Conservation (phyloP, 768 basidiomycete genomes). For the Suillus fuscotomentosus region DNA sequence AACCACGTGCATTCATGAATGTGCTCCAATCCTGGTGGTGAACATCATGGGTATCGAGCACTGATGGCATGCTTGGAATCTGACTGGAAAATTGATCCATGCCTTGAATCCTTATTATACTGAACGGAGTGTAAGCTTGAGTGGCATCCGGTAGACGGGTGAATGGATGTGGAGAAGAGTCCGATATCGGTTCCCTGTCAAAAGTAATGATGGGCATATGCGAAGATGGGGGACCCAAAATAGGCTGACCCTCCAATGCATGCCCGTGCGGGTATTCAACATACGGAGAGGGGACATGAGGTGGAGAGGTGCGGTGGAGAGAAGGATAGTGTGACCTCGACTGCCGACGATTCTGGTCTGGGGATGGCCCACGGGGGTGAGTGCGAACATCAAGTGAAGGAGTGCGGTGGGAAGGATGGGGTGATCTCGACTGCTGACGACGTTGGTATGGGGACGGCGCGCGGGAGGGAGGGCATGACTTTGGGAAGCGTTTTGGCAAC, state of each 20-base stretch:
- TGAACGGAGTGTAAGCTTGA: slow-evolving; percentile 67
- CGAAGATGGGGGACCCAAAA: slow-evolving; percentile 27
- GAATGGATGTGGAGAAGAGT: slow-evolving; percentile 69
- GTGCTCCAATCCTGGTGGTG: slow-evolving; percentile 77
- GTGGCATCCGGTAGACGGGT: slow-evolving; percentile 66
- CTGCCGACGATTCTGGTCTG: slow-evolving; percentile 14
- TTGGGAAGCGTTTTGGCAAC: slow-evolving; percentile 19
- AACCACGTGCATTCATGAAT: slow-evolving; percentile 61
- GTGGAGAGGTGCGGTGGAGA: slow-evolving; percentile 13
- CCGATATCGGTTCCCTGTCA: slow-evolving; percentile 35
- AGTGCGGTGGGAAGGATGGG: slow-evolving; percentile 5
- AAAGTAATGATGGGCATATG: slow-evolving; percentile 20
- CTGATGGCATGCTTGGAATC: slow-evolving; percentile 69
- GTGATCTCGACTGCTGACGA: neutral
- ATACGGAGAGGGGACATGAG: slow-evolving; percentile 20
- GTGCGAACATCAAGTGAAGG: slow-evolving; percentile 13
- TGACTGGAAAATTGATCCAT: slow-evolving; percentile 72
- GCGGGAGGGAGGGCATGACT: slow-evolving; percentile 15
- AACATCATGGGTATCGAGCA: slow-evolving; percentile 74
- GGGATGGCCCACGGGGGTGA: slow-evolving; percentile 22
- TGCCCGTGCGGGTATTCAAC: slow-evolving; percentile 54
- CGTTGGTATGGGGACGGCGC: slow-evolving; percentile 25
- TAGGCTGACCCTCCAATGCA: slow-evolving; percentile 52
- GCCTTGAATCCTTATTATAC: slow-evolving; percentile 65
- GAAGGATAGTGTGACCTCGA: neutral